Evolutionary conservation across 2,329 filamentous ascomycete species (phyloP), one percentile per base, ranked within the genome.

Genomic region (Cytospora leucostoma): DNA sequence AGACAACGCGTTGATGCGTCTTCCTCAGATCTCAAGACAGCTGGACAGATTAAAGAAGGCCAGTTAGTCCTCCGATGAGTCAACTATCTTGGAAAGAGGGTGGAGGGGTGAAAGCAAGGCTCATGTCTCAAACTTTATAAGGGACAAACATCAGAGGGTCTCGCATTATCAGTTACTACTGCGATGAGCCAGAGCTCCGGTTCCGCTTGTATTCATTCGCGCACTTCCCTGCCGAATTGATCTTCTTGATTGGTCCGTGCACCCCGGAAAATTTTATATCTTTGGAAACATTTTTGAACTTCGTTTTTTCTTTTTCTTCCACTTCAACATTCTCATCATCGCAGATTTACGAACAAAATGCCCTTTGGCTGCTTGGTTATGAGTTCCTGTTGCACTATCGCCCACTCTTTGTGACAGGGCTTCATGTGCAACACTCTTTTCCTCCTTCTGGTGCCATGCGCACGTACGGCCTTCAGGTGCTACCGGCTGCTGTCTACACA

Each of bases 211-310:
- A 37, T 38, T 52, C 59, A 51, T 51, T 54, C 35, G 51, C 19
- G 32, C 40, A 32, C 32, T 52, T 55, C 58, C 58, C 50, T 49
- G 58, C 33, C 51, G 4, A 49, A 50, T 49, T 61, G 38, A 51
- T 38, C 37, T 27, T 40, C 19, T 50, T 53, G 38, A 61, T 61
- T 61, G 59, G 59, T 44, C 59, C 59, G 59, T 61, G 59, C 59
- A 55, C n/a, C 51, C 27, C 51, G 33, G 59, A 61, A 61, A 61
- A 55, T 50, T 62, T 62, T 62, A 62, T 57, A 62, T 62, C 37
- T 62, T 58, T 55, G 44, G 33, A 21, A 34, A 13, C 8, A 57
- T n/a, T 38, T 21, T 58, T 58, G 53, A 44, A 33, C 19, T 56
- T 52, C 44, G 7, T 11, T 11, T 52, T 33, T 32, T 32, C 13